Evolutionary conservation across 106 monocot species (phyloP), one percentile per base, ranked within the genome.

Genomic region (Gastrodia elata): DNA sequence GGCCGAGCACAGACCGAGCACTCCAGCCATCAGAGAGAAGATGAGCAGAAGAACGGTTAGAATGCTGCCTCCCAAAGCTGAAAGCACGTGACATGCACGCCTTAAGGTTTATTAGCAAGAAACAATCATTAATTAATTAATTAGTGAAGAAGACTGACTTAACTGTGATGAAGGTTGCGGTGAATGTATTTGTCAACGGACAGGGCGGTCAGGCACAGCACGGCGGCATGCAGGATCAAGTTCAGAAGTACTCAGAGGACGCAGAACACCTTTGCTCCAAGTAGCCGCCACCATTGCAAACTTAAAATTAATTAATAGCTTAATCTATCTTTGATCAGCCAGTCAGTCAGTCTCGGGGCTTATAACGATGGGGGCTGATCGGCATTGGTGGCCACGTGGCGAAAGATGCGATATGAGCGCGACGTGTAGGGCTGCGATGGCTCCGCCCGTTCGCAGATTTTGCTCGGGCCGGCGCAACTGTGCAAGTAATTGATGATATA

Each of bases 181-280:
- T 85, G 67, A 71, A 85, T 81, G 72, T n/a, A 78, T 64, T 81
- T 78, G 71, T 85, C 71, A 35, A 81, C 25, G 42, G 75, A 77
- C 77, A 80, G 77, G 39, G 77, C 77, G 46, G 84, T 77, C 16
- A 80, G 73, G 2, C 74, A 77, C 11, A 80, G 77, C 18, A 84
- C 77, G 10, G 68, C 4, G 16, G 20, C 46, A 42, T 30, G 68
- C 68, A 68, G 44, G 48, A 68, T 33, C 24, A 68, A 20, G 76
- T 76, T 76, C 1, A 76, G n/a, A 46, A 68, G 8, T 10, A 76
- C 46, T n/a, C 3, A 68, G 68, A 10, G 68, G 68, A 20, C 64
- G 46, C 30, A 76, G 44, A 1, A 68, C 28, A 9, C 68, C 48
- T 25, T 49, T 67, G n/a, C 76, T 46, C 39, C 76, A 65, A 11